Evolutionary conservation across 139 green algal genomes (phyloP), one percentile per base, ranked within the genome.

Genomic region (Tetraselmis striata): DNA sequence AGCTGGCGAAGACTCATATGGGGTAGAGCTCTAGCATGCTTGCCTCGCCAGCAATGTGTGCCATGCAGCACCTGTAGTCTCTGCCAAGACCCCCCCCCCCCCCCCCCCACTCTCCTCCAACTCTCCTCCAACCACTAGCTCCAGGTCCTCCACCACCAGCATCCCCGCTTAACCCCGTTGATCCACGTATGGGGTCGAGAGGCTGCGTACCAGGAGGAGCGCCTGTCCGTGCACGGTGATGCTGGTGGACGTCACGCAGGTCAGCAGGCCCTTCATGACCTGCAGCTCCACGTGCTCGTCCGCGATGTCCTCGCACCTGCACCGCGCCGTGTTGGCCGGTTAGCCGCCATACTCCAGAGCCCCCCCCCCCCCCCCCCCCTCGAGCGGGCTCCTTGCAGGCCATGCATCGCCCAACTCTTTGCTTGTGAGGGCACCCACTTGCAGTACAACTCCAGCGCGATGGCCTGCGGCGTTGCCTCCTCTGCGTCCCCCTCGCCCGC

Each of bases 211-310:
- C 58, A 91, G 82, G 76, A 94, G 84, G 28, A 91, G 82, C 27
- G 89, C 92, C 82, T 95, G 91, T 2, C 92, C 93, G 83, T 98
- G 95, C 30, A 98, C 81, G 1, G 90, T 91, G 74, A 99, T 91
- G 1, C 88, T 92, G 28, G 86, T 86, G 31, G 92, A 95, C 0
- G 95, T 98, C 78, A 93, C 90, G 0, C 93, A 91, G 0, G 96
- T 97, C 11, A 99, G 90, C 80, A 99, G 83, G 2, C 90, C 91
- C 45, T 94, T 94, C 27, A 99, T 89, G 26, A 98, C 88, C 27
- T 97, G 92, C 80, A 98, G 87, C 89, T 99, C 96, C 27, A 97
- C 90, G 23, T 82, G 86, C 32, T 99, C 96, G 77, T 99, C 96
- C 27, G 90, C 89, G 18, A 96, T 92, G 79, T 98, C 94, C 45